Evolutionary conservation across 768 basidiomycete species (phyloP), one percentile per base, ranked within the genome.

Genomic region (Solioccasus polychromus): DNA sequence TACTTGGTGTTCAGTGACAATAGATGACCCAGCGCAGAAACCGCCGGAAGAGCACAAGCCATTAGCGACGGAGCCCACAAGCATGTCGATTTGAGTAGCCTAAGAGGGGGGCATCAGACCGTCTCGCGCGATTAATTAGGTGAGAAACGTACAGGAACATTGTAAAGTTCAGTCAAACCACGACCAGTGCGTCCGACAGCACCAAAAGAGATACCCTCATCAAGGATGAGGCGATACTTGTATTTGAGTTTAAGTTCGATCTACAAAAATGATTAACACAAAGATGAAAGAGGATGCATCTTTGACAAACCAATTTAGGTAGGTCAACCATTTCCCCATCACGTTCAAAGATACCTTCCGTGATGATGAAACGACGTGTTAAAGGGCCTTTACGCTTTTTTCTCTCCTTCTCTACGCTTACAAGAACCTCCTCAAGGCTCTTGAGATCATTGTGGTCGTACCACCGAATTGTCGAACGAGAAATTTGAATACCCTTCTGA

Each of bases 331-430:
- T 92, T 47, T 78, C 80, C 10, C 94, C 96, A 57, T 97, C 92
- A 60, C 85, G 88, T 67, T 97, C 92, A 59, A 96, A 98, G 35
- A 99, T 85, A 31, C 96, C 96, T 61, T 98, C 96, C 0, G 95
- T 93, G 41, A 99, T 80, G 60, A 98, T 98, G 64, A 98, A 99
- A 23, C 90, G 77, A 47, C 94, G 76, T 1, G 92, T 96, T 57
- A 97, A 71, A 1, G 88, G 88, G 2, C 75, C 75, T 36, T 81
- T 79, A 44, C 88, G 83, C 70, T 92, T 90, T 68, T 85, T 85
- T 50, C 87, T 73, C 57, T 98, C 95, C 72, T 90, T 94, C 56
- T 89, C 90, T 3, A 95, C 77, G 45, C 73, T 72, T 50, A 89
- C 74, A 44, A 99, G 72, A 8, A 93, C 88, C 15, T 91, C 84